Percentiles rank a stretch among this genome's conserved stretches.
Conservation (phyloP, 306 rosid genomes). For the Dryas octopetala region DNA sequence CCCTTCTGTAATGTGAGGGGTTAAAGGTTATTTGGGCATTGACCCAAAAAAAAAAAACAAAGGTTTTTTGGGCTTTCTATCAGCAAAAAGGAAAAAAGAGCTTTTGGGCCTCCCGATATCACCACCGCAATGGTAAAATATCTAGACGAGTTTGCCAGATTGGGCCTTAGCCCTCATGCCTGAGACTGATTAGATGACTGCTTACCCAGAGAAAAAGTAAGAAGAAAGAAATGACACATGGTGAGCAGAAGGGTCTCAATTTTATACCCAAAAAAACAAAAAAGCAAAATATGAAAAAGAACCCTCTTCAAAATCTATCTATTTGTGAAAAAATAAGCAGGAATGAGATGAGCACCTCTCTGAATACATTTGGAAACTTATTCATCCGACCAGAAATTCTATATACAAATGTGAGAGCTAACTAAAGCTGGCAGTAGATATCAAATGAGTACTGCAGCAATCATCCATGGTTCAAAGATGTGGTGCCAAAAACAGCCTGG, state of each 20-base stretch:
- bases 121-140: too few relatives aligned
- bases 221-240: not conserved
- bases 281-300: not conserved
- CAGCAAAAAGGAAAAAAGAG: too few relatives aligned
- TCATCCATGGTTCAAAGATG: not conserved
- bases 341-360: slow-evolving; percentile 1
- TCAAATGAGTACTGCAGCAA: not conserved
- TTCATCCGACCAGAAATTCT: not conserved
- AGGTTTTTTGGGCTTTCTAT: too few relatives aligned
- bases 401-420: not conserved
- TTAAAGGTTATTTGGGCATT: too few relatives aligned
- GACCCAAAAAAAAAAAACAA: too few relatives aligned
- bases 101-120: too few relatives aligned
- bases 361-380: not conserved
- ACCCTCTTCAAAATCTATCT: not conserved
- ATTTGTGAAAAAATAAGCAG: not conserved
- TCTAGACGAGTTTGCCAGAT: not conserved
- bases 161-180: not conserved
- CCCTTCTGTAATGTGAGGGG: too few relatives aligned
- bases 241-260: not conserved
- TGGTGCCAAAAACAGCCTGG: not conserved
- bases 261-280: slow-evolving; percentile 1
- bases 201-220: not conserved
- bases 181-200: not conserved
- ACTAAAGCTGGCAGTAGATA: not conserved